phyloP scores from a whole-genome alignment of 2,329 filamentous ascomycete genomes.

The Sporothrix brasiliensis region DNA sequence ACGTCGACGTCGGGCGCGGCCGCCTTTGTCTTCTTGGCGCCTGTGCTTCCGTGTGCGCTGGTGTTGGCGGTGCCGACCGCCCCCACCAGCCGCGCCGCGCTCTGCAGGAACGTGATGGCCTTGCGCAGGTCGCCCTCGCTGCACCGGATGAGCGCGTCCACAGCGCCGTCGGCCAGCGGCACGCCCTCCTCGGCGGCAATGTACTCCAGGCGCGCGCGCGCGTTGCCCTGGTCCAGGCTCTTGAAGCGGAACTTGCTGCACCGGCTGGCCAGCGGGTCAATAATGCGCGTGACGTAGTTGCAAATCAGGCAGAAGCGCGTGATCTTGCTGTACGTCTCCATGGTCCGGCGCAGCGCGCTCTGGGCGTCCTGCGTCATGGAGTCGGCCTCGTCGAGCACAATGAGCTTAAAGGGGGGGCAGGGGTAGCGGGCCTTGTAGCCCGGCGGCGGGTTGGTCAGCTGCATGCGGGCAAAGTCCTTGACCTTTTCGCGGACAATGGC shows the following conservation, averaged over 20 bases:
- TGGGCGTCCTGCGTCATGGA: slow-evolving; percentile 99
- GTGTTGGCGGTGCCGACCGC: slow-evolving; percentile 52
- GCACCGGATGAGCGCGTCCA: slow-evolving; percentile 81
- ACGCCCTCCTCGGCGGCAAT: slow-evolving; percentile 84
- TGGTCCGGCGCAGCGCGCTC: slow-evolving; percentile 86
- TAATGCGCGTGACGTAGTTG: slow-evolving; percentile 98
- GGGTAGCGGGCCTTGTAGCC: slow-evolving; percentile 74
- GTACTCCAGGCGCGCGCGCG: slow-evolving; percentile 73
- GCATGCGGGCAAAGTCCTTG: slow-evolving; percentile 96
- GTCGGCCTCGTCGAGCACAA: slow-evolving; percentile 96
- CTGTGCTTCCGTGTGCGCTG: background rate
- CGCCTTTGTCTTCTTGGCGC: slow-evolving; percentile 11
- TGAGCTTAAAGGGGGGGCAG: slow-evolving; percentile 98
- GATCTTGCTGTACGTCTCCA: slow-evolving; percentile 97
- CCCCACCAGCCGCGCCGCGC: slow-evolving; percentile 84
- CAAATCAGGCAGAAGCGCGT: slow-evolving; percentile 97
- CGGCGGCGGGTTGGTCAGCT: slow-evolving; percentile 79
- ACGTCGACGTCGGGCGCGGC: background rate
- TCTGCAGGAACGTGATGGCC: slow-evolving; percentile 94
- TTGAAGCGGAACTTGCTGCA: slow-evolving; percentile 99
- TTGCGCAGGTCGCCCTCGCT: slow-evolving; percentile 94
- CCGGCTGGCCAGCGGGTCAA: slow-evolving; percentile 88
- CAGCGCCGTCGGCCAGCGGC: slow-evolving; percentile 71
- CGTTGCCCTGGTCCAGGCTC: slow-evolving; percentile 84
- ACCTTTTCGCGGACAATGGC: slow-evolving; percentile 96